Conservation (phyloP, 2,329 filamentous ascomycete genomes). For the Mycosphaerella sp. region DNA sequence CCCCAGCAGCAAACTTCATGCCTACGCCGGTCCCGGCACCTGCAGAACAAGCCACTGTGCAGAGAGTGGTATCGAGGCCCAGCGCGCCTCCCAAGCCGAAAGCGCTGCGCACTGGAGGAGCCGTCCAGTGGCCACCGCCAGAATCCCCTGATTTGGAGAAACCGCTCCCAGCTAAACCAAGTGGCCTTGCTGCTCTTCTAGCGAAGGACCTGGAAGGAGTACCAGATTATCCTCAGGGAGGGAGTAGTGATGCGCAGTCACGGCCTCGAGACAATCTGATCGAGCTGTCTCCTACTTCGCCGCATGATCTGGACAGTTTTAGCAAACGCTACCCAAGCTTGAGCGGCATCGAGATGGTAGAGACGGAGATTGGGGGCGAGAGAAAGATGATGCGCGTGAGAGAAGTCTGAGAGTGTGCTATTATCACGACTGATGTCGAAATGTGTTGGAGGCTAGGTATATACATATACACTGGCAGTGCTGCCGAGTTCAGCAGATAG, state of each 20-base stretch:
- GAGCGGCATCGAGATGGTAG: constrained; percentile 78
- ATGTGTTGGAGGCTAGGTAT: too few relatives aligned
- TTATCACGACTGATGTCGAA: neutral
- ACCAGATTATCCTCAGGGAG: constrained; percentile 29
- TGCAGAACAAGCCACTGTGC: constrained; percentile 10
- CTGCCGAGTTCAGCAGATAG: too few relatives aligned
- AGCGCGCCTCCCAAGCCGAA: constrained; percentile 56
- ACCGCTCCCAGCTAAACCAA: constrained; percentile 11
- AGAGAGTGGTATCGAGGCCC: constrained; percentile 39
- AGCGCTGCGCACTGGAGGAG: constrained; percentile 46
- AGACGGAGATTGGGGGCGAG: constrained; percentile 37
- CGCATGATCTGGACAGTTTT: constrained; percentile 46
- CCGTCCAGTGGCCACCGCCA: constrained; percentile 18
- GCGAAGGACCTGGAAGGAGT: constrained; percentile 36
- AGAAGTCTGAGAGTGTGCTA: constrained; percentile 7
- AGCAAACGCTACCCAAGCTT: constrained; percentile 81
- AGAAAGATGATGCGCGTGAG: constrained; percentile 14
- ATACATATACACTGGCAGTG: too few relatives aligned
- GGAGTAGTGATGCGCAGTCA: constrained; percentile 8
- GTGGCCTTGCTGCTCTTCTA: constrained; percentile 32
- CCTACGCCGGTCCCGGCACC: constrained; percentile 4
- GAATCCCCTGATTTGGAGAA: constrained; percentile 9
- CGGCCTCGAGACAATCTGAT: constrained; percentile 7
- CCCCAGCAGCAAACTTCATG: constrained; percentile 3
- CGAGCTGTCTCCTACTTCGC: constrained; percentile 3